These are phyloP conservation scores for Naganishia friedmannii DNA, from an alignment of 768 basidiomycete species.

Conservation along the genomic window DNA sequence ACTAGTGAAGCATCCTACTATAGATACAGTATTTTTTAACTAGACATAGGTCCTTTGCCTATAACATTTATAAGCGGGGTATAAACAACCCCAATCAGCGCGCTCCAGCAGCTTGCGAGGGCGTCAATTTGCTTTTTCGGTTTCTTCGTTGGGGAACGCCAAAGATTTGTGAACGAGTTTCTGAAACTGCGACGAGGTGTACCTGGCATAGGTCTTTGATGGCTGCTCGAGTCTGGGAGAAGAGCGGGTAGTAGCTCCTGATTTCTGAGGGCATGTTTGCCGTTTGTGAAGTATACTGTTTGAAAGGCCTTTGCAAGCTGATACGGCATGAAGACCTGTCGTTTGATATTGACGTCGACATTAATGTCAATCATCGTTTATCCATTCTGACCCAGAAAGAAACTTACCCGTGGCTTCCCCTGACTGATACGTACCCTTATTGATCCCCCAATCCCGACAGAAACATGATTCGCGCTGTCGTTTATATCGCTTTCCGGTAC, in stretches of 20 bases:
- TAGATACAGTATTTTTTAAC: not conserved
- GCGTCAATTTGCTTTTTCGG: not conserved
- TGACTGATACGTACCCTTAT: conserved; percentile 23
- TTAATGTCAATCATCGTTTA: not conserved
- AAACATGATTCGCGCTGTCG: conserved; percentile 20
- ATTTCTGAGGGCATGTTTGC: not conserved
- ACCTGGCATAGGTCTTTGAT: not conserved
- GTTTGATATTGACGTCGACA: not conserved
- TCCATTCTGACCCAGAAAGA: not conserved
- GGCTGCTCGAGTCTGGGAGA: not conserved
- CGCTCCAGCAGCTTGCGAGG: not conserved
- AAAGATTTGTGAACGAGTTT: not conserved
- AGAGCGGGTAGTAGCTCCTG: not conserved
- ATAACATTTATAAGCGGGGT: not conserved
- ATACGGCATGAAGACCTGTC: conserved; percentile 23
- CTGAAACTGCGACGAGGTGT: not conserved
- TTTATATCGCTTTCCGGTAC: not conserved
- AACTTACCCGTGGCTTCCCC: conserved; percentile 26
- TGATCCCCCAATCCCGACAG: conserved; percentile 26
- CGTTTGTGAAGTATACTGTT: not conserved
- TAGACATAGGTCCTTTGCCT: not conserved
- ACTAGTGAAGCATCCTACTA: not conserved
- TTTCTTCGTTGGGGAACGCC: conserved; percentile 18
- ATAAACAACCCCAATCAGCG: not conserved
- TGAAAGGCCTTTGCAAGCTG: conserved; percentile 7